Percentiles rank a stretch among this genome's conserved stretches.
Evolutionary conservation across 768 basidiomycete genomes (phyloP).

Genomic region (Podaxis mareebaensis): DNA sequence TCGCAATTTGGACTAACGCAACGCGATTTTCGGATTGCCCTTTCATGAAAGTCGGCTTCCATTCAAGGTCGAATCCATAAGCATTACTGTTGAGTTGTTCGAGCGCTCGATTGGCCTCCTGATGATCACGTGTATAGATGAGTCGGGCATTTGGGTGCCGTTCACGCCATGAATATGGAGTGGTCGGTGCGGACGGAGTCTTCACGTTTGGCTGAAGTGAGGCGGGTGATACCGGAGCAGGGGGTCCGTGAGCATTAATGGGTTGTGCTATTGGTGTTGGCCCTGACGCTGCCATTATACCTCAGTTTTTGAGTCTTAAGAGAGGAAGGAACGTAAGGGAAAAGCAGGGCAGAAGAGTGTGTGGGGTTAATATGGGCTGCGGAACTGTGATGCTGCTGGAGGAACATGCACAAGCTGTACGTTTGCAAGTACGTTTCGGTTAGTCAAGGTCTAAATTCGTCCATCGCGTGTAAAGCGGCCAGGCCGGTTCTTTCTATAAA

Average conservation of each 20-base stretch:
- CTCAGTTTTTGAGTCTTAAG: background rate
- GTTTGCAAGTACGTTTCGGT: constrained; percentile 11
- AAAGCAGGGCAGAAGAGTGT: background rate
- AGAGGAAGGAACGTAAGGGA: background rate
- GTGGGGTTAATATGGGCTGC: background rate
- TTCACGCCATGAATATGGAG: constrained; percentile 37
- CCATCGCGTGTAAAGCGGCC: constrained; percentile 15
- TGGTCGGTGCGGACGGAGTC: constrained; percentile 24
- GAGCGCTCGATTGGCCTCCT: constrained; percentile 32
- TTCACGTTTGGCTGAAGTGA: constrained; percentile 10
- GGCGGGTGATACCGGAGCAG: background rate
- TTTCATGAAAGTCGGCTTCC: constrained; percentile 63
- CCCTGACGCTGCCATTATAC: background rate
- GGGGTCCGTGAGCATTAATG: background rate
- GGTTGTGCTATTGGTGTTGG: background rate
- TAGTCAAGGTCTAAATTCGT: constrained; percentile 12
- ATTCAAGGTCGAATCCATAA: constrained; percentile 79
- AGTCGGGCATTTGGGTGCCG: constrained; percentile 30
- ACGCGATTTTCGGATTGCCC: constrained; percentile 63
- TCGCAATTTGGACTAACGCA: constrained; percentile 74
- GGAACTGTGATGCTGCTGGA: background rate
- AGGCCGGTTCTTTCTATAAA: constrained; percentile 9
- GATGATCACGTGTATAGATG: constrained; percentile 36
- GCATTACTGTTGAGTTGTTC: constrained; percentile 30
- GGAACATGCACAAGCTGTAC: background rate